These are phyloP conservation scores for Scytalidium sp. DNA, from an alignment of 2,329 filamentous ascomycete genomes.

Conservation along the genomic window DNA sequence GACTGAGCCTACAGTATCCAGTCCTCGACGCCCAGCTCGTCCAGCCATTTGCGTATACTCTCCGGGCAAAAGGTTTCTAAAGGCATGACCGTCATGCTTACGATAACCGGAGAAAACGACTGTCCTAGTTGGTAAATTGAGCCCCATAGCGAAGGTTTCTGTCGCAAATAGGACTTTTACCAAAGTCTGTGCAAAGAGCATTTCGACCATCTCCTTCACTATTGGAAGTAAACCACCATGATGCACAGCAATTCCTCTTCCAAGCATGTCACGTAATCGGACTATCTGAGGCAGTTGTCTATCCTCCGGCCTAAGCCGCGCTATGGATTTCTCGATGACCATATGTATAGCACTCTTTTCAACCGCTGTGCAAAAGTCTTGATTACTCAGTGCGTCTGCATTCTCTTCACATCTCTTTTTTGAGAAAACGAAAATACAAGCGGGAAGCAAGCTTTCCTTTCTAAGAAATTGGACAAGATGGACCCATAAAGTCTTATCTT, in stretches of 20 bases:
- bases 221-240: constrained; percentile 94
- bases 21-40: constrained; percentile 84
- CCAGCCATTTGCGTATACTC: constrained; percentile 99
- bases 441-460: constrained; percentile 82
- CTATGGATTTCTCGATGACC: constrained; percentile 93
- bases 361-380: constrained; percentile 88
- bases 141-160: constrained; percentile 97
- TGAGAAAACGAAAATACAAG: constrained; percentile 97
- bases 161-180: constrained; percentile 98
- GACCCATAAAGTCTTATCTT: constrained; percentile 96
- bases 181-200: constrained; percentile 88
- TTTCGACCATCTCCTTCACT: constrained; percentile 96
- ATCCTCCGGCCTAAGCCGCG: constrained; percentile 87
- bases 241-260: constrained; percentile 90
- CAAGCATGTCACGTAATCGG: constrained; percentile 78
- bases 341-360: constrained; percentile 98
- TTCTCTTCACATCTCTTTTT: constrained; percentile 98
- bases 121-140: constrained; percentile 92
- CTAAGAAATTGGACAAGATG: constrained; percentile 88
- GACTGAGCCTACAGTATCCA: constrained; percentile 89
- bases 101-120: constrained; percentile 97
- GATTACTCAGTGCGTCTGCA: constrained; percentile 88
- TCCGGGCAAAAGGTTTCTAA: constrained; percentile 86
- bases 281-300: constrained; percentile 88
- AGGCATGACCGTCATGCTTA: constrained; percentile 91